phyloP scores from a whole-genome alignment of 129 eudicot genomes.

The Centella asiatica region DNA sequence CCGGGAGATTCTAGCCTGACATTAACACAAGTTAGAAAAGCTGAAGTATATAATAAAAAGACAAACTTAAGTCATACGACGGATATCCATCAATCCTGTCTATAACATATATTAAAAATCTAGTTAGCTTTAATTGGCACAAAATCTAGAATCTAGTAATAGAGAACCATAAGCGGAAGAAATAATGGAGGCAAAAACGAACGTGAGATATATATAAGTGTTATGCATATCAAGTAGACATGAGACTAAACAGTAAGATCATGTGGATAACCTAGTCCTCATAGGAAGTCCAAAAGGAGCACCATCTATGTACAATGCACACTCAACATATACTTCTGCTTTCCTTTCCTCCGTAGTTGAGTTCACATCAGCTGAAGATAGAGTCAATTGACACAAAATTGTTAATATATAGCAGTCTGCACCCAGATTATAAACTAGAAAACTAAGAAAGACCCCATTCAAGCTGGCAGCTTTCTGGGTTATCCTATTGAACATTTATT shows the following conservation, averaged over 20 bases:
- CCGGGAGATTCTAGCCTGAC: constrained; percentile 78
- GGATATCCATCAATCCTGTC: background rate
- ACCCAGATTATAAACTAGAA: background rate
- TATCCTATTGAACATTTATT: too few relatives aligned
- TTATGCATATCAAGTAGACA: background rate
- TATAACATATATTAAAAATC: too few relatives aligned
- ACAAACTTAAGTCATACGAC: background rate
- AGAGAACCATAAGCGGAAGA: background rate
- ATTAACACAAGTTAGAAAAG: constrained; percentile 15
- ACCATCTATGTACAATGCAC: constrained; percentile 89
- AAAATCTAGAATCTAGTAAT: too few relatives aligned
- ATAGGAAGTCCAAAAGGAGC: constrained; percentile 99
- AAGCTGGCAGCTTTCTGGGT: too few relatives aligned
- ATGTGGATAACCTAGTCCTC: constrained; percentile 61
- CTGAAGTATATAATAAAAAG: background rate
- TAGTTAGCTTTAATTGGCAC: too few relatives aligned
- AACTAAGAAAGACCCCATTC: too few relatives aligned
- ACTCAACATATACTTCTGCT: constrained; percentile 82
- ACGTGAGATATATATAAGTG: background rate
- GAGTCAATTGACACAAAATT: background rate
- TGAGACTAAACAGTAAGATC: background rate
- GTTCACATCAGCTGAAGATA: constrained; percentile 47
- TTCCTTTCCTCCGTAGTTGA: constrained; percentile 51
- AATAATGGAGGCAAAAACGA: background rate
- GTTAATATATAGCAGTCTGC: too few relatives aligned